A percentile compares a stretch with the other conserved stretches of the same genome.
phyloP scores from a whole-genome alignment of 2,329 filamentous ascomycete species.

The Cladophialophora exuberans region DNA sequence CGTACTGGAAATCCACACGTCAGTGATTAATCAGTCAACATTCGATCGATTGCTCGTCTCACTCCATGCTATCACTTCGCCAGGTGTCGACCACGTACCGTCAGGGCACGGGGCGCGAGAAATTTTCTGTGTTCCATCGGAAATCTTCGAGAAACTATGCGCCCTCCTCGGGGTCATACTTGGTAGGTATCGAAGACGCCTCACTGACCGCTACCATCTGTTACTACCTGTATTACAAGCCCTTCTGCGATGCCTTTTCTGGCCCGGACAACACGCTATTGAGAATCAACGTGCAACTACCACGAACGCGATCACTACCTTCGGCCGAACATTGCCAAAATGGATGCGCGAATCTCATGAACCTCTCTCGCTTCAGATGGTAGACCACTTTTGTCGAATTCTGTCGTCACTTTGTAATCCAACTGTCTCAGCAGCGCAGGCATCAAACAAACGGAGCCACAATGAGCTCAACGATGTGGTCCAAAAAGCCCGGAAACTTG shows the following conservation, averaged over 20 bases:
- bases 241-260: constrained; percentile 60
- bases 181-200: constrained; percentile 59
- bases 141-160: constrained; percentile 59
- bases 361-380: constrained; percentile 39
- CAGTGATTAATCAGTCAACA: constrained; percentile 49
- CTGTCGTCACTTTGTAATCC: constrained; percentile 65
- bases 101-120: no score
- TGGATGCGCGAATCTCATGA: constrained; percentile 29
- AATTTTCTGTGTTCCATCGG: no score
- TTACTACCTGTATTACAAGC: constrained; percentile 59
- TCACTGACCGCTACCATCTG: constrained; percentile 64
- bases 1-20: constrained; percentile 45
- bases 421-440: constrained; percentile 57
- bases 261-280: constrained; percentile 35
- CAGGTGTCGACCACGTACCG: constrained; percentile 28
- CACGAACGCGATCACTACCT: constrained; percentile 9
- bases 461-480: constrained; percentile 59
- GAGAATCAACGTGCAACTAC: constrained; percentile 1
- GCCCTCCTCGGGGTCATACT: constrained; percentile 57
- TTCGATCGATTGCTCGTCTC: constrained; percentile 47
- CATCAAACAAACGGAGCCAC: constrained; percentile 40
- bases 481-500: constrained; percentile 60
- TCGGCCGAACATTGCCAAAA: constrained; percentile 28
- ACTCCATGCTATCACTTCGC: constrained; percentile 43
- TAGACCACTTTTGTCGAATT: constrained; percentile 58